These are phyloP conservation scores for Marasmius tenuissimus DNA, from an alignment of 1,284 basidiomycete species.

Conservation along the genomic window DNA sequence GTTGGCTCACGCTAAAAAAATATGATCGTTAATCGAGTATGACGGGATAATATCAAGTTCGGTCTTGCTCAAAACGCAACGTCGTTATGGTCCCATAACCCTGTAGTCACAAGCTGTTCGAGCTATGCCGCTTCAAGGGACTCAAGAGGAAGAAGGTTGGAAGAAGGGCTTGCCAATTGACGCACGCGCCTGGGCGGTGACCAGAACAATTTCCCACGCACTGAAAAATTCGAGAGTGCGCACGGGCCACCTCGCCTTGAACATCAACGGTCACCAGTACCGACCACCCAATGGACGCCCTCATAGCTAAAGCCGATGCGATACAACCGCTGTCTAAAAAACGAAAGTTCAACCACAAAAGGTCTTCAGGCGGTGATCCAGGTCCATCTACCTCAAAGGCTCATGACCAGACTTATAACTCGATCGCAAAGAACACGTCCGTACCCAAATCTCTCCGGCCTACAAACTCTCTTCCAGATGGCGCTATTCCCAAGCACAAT, in stretches of 20 bases:
- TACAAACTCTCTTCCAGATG: conserved; percentile 40
- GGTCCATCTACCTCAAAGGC: conserved; percentile 23
- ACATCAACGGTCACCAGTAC: background rate
- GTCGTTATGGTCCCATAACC: too few relatives aligned
- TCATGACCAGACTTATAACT: conserved; percentile 47
- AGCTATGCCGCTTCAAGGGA: too few relatives aligned
- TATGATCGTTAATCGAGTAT: too few relatives aligned
- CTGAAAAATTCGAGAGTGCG: background rate
- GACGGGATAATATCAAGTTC: too few relatives aligned
- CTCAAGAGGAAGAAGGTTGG: too few relatives aligned
- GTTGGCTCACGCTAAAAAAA: too few relatives aligned
- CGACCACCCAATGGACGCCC: conserved; percentile 55
- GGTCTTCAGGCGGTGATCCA: background rate
- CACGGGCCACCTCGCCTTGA: background rate
- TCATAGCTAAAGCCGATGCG: conserved; percentile 71
- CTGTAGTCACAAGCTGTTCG: too few relatives aligned
- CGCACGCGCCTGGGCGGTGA: too few relatives aligned
- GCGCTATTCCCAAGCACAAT: conserved; percentile 41
- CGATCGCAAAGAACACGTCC: conserved; percentile 55
- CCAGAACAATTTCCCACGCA: background rate
- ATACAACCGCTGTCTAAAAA: conserved; percentile 48
- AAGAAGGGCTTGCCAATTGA: too few relatives aligned
- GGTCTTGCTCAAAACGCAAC: too few relatives aligned
- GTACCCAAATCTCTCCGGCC: conserved; percentile 63
- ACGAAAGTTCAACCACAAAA: conserved; percentile 23